These are phyloP conservation scores for Neopestalotiopsis clavispora DNA, from an alignment of 2,329 filamentous ascomycete species.

Conservation along the genomic window DNA sequence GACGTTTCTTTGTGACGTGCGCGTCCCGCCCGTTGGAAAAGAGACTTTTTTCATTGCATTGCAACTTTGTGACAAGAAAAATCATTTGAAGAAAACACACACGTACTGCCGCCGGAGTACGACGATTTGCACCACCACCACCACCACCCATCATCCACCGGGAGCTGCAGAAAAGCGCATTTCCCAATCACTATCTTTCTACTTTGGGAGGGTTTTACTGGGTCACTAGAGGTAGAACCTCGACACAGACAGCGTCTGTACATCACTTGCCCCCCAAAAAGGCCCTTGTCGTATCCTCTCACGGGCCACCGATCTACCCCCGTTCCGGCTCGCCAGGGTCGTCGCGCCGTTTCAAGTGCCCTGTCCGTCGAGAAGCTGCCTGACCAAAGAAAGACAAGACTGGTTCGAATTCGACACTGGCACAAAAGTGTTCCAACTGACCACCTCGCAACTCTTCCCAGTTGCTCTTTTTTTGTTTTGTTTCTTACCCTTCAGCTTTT, in stretches of 20 bases:
- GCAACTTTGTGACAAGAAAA: not conserved
- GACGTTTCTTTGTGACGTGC: not conserved
- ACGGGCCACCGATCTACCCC: constrained; percentile 40
- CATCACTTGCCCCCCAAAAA: constrained; percentile 22
- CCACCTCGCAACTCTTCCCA: constrained; percentile 12
- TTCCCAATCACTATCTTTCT: not conserved
- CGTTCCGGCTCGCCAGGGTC: constrained; percentile 35
- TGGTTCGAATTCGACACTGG: constrained; percentile 12
- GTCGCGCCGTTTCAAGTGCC: constrained; percentile 42
- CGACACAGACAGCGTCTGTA: constrained; percentile 41
- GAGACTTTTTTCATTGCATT: not conserved
- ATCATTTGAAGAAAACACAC: not conserved
- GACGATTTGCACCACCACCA: not conserved
- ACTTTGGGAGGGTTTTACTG: not conserved
- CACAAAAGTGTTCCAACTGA: constrained; percentile 18
- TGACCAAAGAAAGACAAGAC: constrained; percentile 8
- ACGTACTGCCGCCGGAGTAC: not conserved
- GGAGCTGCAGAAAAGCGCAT: not conserved
- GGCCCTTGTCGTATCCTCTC: constrained; percentile 20
- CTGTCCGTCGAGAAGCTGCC: constrained; percentile 20
- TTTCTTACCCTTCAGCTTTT: constrained; percentile 2
- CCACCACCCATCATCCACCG: not conserved
- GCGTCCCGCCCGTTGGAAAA: not conserved
- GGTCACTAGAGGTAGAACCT: constrained; percentile 29
- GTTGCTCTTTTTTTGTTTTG: constrained; percentile 2